Evolutionary conservation across 345 rosid species (phyloP), one percentile per base, ranked within the genome.

Genomic region (Gossypium longicalyx): DNA sequence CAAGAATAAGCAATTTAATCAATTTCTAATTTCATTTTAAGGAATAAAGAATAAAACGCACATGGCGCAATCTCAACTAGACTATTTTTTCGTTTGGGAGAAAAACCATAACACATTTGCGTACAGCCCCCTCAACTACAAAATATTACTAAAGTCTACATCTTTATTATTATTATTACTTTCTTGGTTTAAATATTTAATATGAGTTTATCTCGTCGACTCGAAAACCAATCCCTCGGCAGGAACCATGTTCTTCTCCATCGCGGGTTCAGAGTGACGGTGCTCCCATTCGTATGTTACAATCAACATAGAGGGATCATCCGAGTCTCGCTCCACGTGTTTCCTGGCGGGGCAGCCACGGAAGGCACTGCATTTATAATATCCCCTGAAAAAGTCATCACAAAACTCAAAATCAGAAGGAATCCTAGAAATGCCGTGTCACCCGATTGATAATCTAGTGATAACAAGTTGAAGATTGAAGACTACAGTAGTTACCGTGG

Each of bases 231-330:
- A 59, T 66, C 85, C 89, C 20, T 82, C 76, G 17, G 80, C 81
- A 15, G 80, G 64, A n/a, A 83, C 61, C 64, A 77, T 20, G 77
- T 81, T 86, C 73, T 85, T 92, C 74, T 82, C 88, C 85, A 82
- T 62, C 78, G 82, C 90, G 72, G 84, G 3, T 58, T 80, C 90
- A 16, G 80, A 47, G 59, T 94, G 98, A 19, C 85, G 89, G 81
- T 94, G 98, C 80, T 94, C 98, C 69, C 94, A 97, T 76, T 91
- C 94, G 86, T 94, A 94, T 0, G 98, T 91, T 51, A 94, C 98
- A 3, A 92, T 89, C 77, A 94, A 82, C 97, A 94, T 91, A 75
- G 89, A 0, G 9, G 97, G 93, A 80, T 94, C 98, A 70, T 92
- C 98, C 0, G 85, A 77, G 1, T 93, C 97, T 68, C 98, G 80